Base-by-base conservation (phyloP, 768 basidiomycete genomes). In the Epithele typhae region DNA sequence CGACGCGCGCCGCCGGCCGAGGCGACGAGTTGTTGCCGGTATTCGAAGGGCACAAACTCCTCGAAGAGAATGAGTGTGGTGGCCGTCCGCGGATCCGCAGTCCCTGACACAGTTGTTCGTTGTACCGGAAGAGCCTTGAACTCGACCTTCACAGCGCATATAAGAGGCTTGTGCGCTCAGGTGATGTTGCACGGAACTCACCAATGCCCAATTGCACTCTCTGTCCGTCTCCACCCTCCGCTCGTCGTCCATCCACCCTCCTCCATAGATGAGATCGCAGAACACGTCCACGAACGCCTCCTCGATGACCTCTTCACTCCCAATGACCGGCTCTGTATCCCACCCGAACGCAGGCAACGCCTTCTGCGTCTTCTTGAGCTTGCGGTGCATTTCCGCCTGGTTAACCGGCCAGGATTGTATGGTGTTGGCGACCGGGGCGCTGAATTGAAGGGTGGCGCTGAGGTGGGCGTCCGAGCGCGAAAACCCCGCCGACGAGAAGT, bases 181-280 rank as follows among this genome's bases (percentile, higher is more conserved):
- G n/a, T n/a, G n/a, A 53, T 27, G 14, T 9, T 15, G 49, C 7
- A 25, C 22, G 34, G 3, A 32, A 71, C 82, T 68, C 59, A 94
- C 93, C 71, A 97, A 55, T 17, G 86, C 90, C 92, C 92, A 97
- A 59, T 91, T 92, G 56, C 90, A 89, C 53, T 94, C 90, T 53
- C 87, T 73, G 61, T 92, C 90, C 2, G 82, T 62, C 48, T 83
- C 79, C 55, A 93, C 92, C 3, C 72, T 74, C 36, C 82, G 66
- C 56, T 89, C 84, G 4, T 77, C 64, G 53, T 92, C 87, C 78
- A 86, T 82, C 83, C 93, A 95, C 4, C 90, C 89, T 57, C 78
- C 83, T 41, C 82, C 92, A 53, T 84, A 89, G 5, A 91, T 68
- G 30, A 91, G 66, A 61, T 90, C 87, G 54, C 85, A 87, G 58